phyloP scores from a whole-genome alignment of 306 rosid species.

The Gastrolobium bilobum region DNA sequence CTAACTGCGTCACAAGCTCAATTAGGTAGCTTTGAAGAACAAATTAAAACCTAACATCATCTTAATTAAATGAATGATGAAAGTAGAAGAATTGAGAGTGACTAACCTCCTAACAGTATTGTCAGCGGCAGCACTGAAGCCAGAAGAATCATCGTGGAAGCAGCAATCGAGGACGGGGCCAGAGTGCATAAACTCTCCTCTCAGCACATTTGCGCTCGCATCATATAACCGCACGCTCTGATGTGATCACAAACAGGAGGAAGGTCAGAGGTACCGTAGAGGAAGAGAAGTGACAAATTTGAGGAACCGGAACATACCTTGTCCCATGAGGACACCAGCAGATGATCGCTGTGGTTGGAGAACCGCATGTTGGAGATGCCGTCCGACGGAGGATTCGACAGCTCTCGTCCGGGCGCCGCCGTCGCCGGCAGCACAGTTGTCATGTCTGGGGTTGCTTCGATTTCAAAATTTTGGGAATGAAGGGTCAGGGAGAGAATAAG shows the following conservation, averaged over 20 bases:
- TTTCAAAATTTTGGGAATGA: too few relatives aligned
- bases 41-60: too few relatives aligned
- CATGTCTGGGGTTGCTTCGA: conserved; percentile 7
- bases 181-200: conserved; percentile 84
- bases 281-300: too few relatives aligned
- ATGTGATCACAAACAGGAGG: too few relatives aligned
- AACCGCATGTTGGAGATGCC: conserved; percentile 93
- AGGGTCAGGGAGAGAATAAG: too few relatives aligned
- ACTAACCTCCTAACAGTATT: conserved; percentile 81
- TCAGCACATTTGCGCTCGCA: conserved; percentile 81
- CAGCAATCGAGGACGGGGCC: conserved; percentile 94
- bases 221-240: conserved; percentile 91
- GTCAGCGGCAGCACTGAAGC: conserved; percentile 85
- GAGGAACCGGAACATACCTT: conserved; percentile 61
- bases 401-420: conserved; percentile 81
- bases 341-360: conserved; percentile 88
- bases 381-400: conserved; percentile 83
- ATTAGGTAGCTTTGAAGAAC: too few relatives aligned
- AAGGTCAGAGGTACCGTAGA: too few relatives aligned
- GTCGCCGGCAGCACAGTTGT: conserved; percentile 58
- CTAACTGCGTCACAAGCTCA: too few relatives aligned
- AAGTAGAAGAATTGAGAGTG: not conserved
- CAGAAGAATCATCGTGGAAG: conserved; percentile 95
- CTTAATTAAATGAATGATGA: too few relatives aligned
- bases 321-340: conserved; percentile 97